Percentiles rank a stretch among this genome's conserved stretches.
Evolutionary conservation across 2,329 filamentous ascomycete genomes (phyloP).

Genomic region (Sporothrix dimorphospora): DNA sequence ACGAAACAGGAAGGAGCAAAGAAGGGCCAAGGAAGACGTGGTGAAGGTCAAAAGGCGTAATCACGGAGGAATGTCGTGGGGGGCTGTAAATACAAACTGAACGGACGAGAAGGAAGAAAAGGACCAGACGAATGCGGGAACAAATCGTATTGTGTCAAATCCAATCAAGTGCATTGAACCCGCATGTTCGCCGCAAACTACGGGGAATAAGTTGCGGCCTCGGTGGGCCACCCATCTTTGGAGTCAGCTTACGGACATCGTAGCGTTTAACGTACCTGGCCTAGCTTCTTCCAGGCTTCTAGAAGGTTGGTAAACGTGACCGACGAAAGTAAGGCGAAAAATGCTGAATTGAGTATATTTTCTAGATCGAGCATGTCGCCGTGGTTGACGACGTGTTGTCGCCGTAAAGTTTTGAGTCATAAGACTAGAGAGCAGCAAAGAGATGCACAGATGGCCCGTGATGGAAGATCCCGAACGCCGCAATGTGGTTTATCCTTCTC

Average conservation of each 20-base stretch:
- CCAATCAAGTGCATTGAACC: neutral
- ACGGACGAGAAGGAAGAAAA: neutral
- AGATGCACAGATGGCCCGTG: too few species aligned
- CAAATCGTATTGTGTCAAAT: neutral
- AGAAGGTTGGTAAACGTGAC: neutral
- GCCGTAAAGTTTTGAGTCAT: too few species aligned
- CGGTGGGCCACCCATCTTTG: neutral
- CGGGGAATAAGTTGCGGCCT: neutral
- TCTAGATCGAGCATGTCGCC: neutral
- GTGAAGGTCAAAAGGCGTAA: neutral
- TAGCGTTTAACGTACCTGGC: neutral
- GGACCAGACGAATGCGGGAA: neutral
- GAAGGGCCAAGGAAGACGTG: neutral
- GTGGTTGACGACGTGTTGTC: too few species aligned
- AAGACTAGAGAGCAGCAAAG: too few species aligned
- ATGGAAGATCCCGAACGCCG: neutral
- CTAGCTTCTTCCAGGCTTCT: neutral
- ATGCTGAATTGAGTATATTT: neutral
- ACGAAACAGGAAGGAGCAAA: constrained; percentile 3
- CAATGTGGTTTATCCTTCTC: neutral
- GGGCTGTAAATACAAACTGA: neutral
- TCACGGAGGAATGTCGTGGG: neutral
- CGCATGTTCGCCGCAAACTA: neutral
- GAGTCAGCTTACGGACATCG: neutral
- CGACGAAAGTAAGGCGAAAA: neutral